Conservation (phyloP, 768 basidiomycete species). For the Amanita pseudoporphyria region DNA sequence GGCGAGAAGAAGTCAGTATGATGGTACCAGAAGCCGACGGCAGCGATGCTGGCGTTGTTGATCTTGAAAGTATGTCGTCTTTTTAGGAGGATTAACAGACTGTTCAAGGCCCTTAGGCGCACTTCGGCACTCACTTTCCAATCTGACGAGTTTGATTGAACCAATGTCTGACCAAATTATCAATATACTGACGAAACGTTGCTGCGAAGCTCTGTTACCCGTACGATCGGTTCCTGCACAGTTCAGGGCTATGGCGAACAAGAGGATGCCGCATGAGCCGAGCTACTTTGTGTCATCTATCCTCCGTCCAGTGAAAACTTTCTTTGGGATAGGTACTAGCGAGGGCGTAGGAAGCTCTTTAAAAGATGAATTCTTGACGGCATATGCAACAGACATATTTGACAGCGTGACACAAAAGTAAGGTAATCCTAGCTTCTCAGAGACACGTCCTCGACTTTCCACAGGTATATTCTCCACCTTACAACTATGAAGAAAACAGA, state of each 20-base stretch:
- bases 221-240: conserved; percentile 88
- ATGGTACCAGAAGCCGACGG: conserved; percentile 42
- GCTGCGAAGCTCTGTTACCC: conserved; percentile 74
- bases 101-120: conserved; percentile 31
- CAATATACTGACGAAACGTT: conserved; percentile 65
- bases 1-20: conserved; percentile 56
- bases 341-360: conserved; percentile 55
- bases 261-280: conserved; percentile 62
- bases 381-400: conserved; percentile 55
- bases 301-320: conserved; percentile 66
- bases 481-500: conserved; percentile 87
- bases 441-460: not conserved
- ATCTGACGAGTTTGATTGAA: conserved; percentile 41
- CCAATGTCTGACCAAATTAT: conserved; percentile 57
- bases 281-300: conserved; percentile 83
- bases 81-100: not conserved
- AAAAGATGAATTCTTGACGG: conserved; percentile 39
- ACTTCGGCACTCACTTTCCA: conserved; percentile 41
- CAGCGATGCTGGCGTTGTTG: conserved; percentile 21
- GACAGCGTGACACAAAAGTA: conserved; percentile 62
- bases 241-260: conserved; percentile 76
- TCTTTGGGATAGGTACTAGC: conserved; percentile 53
- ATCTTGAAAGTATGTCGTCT: conserved; percentile 39
- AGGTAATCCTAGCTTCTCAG: conserved; percentile 5
- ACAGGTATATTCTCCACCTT: conserved; percentile 73